phyloP scores from a whole-genome alignment of 1,139 yeast species.

The Yamadazyma aaseri region DNA sequence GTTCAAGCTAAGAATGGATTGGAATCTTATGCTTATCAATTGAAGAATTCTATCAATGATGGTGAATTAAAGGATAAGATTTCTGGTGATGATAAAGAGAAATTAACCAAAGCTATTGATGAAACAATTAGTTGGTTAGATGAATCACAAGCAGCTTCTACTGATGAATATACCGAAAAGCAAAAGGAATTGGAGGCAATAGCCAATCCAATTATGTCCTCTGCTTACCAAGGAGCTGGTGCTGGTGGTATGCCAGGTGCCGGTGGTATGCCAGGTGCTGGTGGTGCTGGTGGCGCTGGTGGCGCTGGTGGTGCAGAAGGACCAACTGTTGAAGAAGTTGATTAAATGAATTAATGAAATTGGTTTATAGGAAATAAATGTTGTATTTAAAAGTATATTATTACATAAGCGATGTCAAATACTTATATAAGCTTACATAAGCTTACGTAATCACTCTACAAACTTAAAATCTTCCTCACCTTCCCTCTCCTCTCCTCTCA shows the following conservation, averaged over 20 bases:
- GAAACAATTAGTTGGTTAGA: slow-evolving; percentile 53
- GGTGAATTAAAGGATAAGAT: slow-evolving; percentile 54
- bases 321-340: slow-evolving; percentile 76
- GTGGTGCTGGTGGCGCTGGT: slow-evolving; percentile 43
- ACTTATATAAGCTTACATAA: too few relatives aligned
- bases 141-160: slow-evolving; percentile 48
- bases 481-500: background rate
- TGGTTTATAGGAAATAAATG: background rate
- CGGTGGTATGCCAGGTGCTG: slow-evolving; percentile 34
- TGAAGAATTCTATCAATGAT: slow-evolving; percentile 59
- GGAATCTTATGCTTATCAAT: slow-evolving; percentile 84
- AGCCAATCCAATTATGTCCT: slow-evolving; percentile 66
- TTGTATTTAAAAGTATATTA: too few relatives aligned
- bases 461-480: too few relatives aligned
- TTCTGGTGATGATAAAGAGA: slow-evolving; percentile 44
- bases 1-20: slow-evolving; percentile 70
- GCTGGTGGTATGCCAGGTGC: slow-evolving; percentile 32
- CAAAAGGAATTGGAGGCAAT: slow-evolving; percentile 64
- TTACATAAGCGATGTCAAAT: too few relatives aligned
- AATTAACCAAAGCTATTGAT: slow-evolving; percentile 39
- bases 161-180: slow-evolving; percentile 57
- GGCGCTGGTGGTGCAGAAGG: slow-evolving; percentile 45
- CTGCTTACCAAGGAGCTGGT: slow-evolving; percentile 59
- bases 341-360: slow-evolving; percentile 27
- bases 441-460: too few relatives aligned